These are phyloP conservation scores for Acephala macrosclerotiorum DNA, from an alignment of 2,329 filamentous ascomycete species.

Conservation along the genomic window DNA sequence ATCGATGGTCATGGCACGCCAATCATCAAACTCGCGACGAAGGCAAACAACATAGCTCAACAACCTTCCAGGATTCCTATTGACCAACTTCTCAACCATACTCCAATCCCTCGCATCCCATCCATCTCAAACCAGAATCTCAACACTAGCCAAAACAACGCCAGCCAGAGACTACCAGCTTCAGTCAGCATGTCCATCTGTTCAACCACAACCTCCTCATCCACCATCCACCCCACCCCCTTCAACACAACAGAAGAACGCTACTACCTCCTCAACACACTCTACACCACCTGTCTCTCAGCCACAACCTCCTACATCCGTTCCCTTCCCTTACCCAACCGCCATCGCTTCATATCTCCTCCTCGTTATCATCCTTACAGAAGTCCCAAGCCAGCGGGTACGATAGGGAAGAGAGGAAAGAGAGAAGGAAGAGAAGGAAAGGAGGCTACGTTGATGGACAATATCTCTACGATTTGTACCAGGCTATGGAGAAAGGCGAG, in stretches of 20 bases:
- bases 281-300: slow-evolving; percentile 34
- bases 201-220: slow-evolving; percentile 16
- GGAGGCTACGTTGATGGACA: slow-evolving; percentile 34
- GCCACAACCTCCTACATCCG: slow-evolving; percentile 25
- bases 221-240: slow-evolving; percentile 16
- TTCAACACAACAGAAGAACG: slow-evolving; percentile 24
- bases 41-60: slow-evolving; percentile 2
- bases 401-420: background rate
- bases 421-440: background rate
- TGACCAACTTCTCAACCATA: slow-evolving; percentile 17
- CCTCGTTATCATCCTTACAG: slow-evolving; percentile 22
- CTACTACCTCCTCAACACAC: slow-evolving; percentile 25
- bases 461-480: slow-evolving; percentile 33
- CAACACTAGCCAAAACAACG: background rate
- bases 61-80: slow-evolving; percentile 17
- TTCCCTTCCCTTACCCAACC: no score
- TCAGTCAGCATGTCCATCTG: slow-evolving; percentile 6
- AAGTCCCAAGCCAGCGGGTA: background rate
- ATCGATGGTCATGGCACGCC: background rate
- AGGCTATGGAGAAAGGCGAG: slow-evolving; percentile 36
- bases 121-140: background rate
- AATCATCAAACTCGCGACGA: background rate
- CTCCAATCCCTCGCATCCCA: background rate
- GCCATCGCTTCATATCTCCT: background rate
- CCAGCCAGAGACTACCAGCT: slow-evolving; percentile 1